Base-by-base conservation (phyloP, 2,329 filamentous ascomycete species). In the Mycocentrospora acerina region DNA sequence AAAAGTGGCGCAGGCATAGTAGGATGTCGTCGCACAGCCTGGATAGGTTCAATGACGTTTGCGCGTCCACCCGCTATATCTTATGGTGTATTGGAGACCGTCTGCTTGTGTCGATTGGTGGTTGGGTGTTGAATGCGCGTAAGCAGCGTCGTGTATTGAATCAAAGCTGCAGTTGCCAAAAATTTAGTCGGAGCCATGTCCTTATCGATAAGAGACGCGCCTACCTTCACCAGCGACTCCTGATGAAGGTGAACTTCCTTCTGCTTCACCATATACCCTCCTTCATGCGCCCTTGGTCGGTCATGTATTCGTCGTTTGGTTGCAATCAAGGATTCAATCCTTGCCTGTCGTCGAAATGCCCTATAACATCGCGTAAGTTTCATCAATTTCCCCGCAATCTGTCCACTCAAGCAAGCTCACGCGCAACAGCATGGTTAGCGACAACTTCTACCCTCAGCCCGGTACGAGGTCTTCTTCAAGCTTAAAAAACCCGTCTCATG, bases 361-460 rank as follows among this genome's bases (percentile, higher is more conserved):
- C 37, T 85, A 85, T 74, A 85, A 84, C 57, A 85, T 86, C 63
- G 82, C 82, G 80, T 82, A 68, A 57, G 79, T 67, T 34, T 14
- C n/a, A 24, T 9, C 7, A n/a, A 15, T n/a, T n/a, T 18, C 16
- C 25, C 26, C 25, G 8, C 30, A 22, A 33, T 31, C 19, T 28
- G 17, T 29, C 22, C 17, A 16, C 12, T 16, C 17, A 26, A 12
- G 10, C 24, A 16, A 37, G 41, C 50, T 59, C 24, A 58, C 32
- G 24, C 25, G 10, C 11, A 15, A 15, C 52, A 83, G 80, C 43
- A 98, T 98, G 93, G 88, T 96, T 68, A 90, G 91, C 79, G 93
- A 98, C 76, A 96, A 95, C 79, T 98, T 98, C 83, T 98, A 94
- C 66, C 93, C 93, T 11, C 91, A 97, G 62, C 91, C 93, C 35